These are phyloP conservation scores for Mycena epipterygia DNA, from an alignment of 768 basidiomycete species.

Conservation along the genomic window DNA sequence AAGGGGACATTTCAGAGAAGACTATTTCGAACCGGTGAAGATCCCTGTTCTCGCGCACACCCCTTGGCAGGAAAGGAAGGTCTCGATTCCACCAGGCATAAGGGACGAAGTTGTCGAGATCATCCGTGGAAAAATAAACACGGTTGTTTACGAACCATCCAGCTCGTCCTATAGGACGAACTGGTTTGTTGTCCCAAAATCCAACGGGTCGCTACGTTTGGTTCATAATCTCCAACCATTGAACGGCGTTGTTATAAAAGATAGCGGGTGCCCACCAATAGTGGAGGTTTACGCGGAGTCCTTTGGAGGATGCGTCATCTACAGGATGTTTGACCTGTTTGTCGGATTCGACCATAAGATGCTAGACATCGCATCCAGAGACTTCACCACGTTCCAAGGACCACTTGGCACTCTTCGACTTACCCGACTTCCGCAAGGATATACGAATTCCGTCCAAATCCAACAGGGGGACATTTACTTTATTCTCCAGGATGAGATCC, in stretches of 20 bases:
- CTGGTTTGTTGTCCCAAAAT: constrained; percentile 4
- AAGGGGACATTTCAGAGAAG: constrained; percentile 26
- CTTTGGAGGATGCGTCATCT: background rate
- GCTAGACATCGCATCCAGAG: background rate
- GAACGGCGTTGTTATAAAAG: background rate
- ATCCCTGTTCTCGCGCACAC: constrained; percentile 40
- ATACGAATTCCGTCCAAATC: constrained; percentile 8
- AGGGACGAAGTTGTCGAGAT: background rate
- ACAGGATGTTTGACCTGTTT: constrained; percentile 7
- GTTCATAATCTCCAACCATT: background rate
- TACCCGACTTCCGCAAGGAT: background rate
- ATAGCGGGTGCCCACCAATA: background rate
- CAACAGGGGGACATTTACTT: constrained; percentile 1
- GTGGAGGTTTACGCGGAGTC: background rate
- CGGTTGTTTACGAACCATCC: constrained; percentile 1
- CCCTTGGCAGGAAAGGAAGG: constrained; percentile 35
- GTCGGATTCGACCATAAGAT: constrained; percentile 2
- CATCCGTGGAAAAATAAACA: background rate
- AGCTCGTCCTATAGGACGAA: background rate
- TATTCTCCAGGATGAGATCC: constrained; percentile 6
- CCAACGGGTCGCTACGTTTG: background rate
- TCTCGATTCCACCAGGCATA: constrained; percentile 33
- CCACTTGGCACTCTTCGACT: background rate
- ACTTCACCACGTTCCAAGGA: background rate
- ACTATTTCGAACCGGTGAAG: constrained; percentile 38